Base-by-base conservation (phyloP, 768 basidiomycete genomes). In the Tricholoma sp. region DNA sequence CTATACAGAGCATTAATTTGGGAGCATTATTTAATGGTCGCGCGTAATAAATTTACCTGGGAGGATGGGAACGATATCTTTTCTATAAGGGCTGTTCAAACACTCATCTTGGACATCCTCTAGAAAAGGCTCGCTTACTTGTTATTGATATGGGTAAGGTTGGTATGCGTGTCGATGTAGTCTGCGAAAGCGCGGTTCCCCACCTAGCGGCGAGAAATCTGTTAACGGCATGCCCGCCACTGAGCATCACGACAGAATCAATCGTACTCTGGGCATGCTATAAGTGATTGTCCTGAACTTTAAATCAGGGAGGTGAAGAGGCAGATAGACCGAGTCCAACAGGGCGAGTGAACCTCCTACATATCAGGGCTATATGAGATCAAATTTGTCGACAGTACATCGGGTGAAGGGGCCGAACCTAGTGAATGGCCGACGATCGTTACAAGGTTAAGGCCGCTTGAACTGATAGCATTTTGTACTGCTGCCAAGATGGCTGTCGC, bases 321-420 rank as follows among this genome's bases (percentile, higher is more conserved):
- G 79, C 5, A 84, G 73, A 64, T 74, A 81, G n/a, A 83, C 70
- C 5, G 77, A 70, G 55, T 82, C 80, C 37, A 83, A 68, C 4
- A 83, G 72, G 19, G 72, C 67, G 24, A 76, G 61, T 4, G 77
- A 74, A 49, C 69, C 74, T 39, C 73, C 72, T 73, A 65, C n/a
- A 63, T 37, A 31, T 50, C 24, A 27, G 21, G 0, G 21, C 59
- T 62, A 51, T n/a, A 12, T 62, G 57, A 16, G 51, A 43, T 63
- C 56, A 46, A 69, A 61, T 11, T 60, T 54, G 54, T 59, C 74
- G 55, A 59, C 59, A 59, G 74, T n/a, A 78, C 6, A 81, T 68
- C 4, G 18, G 24, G 21, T 39, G 3, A 22, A 22, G 4, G 21
- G 0, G 24, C 35, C 59, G 21, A 24, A 68, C 59, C 77, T 55